Evolutionary conservation across 306 rosid species (phyloP), one percentile per base, ranked within the genome.

Genomic region (Acacia confusa): DNA sequence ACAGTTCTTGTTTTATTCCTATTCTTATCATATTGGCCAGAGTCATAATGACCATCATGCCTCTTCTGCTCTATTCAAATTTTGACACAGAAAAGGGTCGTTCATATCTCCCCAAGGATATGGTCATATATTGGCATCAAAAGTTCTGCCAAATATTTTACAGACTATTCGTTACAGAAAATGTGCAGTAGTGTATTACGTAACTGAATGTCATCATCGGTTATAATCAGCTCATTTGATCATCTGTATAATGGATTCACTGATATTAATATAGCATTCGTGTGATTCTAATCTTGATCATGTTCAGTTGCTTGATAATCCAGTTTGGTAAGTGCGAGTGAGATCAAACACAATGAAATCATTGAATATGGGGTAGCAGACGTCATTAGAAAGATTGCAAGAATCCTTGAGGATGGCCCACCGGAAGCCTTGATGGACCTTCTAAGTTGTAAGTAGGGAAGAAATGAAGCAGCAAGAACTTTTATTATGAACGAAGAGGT

Each of bases 331-430:
- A n/a, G 70, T 27, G 70, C 70, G 2, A 65, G 48, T 50, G 47
- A 11, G 14, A 58, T 12, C 32, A 36, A 8, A 32, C 70, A 15
- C 44, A 17, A 17, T 50, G 69, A 68, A 72, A 82, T 71, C n/a
- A 82, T 25, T 6, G 22, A 27, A 81, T 20, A 55, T 28, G 81
- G 85, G 63, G 52, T 72, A 52, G 45, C 28, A 57, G 14, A 9
- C 15, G 67, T 68, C 17, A 58, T 47, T 47, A 14, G 2, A 0
- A 41, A 76, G 86, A 84, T 84, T 76, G 80, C 80, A 55, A 71
- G 5, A 79, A 84, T 87, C 88, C 84, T 71, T 32, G 67, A 61
- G 68, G 68, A 74, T 82, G 87, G 75, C 82, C 82, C 86, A 69
- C 40, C 10, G 7, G 5, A 17, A 22, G 44, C 17, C 71, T 71